phyloP scores from a whole-genome alignment of 176 grass and related monocot genomes.

The Avena eriantha region DNA sequence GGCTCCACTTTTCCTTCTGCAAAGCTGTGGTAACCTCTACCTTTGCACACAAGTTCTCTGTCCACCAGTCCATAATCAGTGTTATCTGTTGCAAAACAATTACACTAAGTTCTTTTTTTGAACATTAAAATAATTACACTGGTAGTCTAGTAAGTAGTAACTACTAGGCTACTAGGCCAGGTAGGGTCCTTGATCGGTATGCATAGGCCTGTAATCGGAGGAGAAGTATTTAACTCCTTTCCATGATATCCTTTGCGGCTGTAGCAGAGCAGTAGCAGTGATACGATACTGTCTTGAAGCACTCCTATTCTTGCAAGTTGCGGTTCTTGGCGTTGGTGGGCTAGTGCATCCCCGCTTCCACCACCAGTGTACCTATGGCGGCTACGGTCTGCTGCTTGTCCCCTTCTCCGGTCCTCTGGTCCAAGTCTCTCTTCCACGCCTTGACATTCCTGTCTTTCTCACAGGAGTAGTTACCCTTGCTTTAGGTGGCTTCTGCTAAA shows the following conservation, averaged over 20 bases:
- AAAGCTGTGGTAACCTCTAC: neutral
- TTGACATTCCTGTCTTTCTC: neutral
- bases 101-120: neutral
- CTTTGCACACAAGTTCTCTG: neutral
- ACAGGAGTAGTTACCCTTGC: neutral
- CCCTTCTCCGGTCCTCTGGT: neutral
- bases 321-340: constrained; percentile 13
- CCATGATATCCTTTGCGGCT: neutral
- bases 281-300: neutral
- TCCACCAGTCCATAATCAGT: neutral
- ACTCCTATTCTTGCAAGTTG: neutral
- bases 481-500: neutral
- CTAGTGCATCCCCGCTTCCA: neutral
- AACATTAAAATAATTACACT: too few relatives aligned
- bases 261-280: constrained; percentile 1
- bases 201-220: neutral
- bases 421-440: neutral
- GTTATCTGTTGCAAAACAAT: neutral
- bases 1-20: neutral
- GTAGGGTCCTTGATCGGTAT: too few relatives aligned
- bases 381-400: neutral
- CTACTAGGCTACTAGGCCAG: too few relatives aligned
- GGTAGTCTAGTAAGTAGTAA: too few relatives aligned
- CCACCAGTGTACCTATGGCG: constrained; percentile 9
- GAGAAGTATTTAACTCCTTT: neutral